Evolutionary conservation across 2,329 filamentous ascomycete genomes (phyloP).

Genomic region (Neoscytalidium dimidiatum): DNA sequence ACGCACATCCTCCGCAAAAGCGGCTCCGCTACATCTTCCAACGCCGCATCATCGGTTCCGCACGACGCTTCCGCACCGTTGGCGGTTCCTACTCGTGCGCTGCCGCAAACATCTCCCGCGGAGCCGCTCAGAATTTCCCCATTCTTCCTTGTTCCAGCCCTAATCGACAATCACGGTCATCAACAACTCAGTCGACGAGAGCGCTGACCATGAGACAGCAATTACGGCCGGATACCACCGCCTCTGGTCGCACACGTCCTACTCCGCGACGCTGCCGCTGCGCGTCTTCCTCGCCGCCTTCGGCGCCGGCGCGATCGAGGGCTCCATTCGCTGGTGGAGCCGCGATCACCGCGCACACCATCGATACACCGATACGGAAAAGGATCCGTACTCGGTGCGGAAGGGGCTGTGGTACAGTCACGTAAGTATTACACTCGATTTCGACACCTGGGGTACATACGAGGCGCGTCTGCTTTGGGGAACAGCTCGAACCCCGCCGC

Average conservation of each 20-base stretch:
- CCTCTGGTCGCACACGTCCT: constrained; percentile 84
- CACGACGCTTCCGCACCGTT: neutral
- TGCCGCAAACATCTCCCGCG: neutral
- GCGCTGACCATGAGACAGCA: neutral
- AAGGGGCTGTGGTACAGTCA: constrained; percentile 64
- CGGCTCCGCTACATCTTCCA: neutral
- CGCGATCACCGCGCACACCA: constrained; percentile 85
- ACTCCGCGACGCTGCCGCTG: constrained; percentile 74
- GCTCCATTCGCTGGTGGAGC: constrained; percentile 87
- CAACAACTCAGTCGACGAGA: neutral
- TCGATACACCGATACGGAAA: constrained; percentile 89
- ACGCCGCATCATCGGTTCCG: neutral
- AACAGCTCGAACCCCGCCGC: neutral
- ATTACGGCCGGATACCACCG: constrained; percentile 67
- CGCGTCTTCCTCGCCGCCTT: constrained; percentile 81
- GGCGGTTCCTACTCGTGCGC: neutral
- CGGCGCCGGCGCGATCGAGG: constrained; percentile 80
- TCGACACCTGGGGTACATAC: neutral
- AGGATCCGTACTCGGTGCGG: constrained; percentile 88
- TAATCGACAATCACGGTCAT: neutral
- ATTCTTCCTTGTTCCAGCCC: neutral
- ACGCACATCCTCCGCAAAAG: neutral
- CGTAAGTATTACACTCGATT: neutral
- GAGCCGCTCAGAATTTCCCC: neutral
- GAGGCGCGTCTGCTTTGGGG: neutral